Evolutionary conservation across 495 filamentous ascomycete genomes (phyloP), one percentile per base, ranked within the genome.

Genomic region (Aspergillus sparsus): DNA sequence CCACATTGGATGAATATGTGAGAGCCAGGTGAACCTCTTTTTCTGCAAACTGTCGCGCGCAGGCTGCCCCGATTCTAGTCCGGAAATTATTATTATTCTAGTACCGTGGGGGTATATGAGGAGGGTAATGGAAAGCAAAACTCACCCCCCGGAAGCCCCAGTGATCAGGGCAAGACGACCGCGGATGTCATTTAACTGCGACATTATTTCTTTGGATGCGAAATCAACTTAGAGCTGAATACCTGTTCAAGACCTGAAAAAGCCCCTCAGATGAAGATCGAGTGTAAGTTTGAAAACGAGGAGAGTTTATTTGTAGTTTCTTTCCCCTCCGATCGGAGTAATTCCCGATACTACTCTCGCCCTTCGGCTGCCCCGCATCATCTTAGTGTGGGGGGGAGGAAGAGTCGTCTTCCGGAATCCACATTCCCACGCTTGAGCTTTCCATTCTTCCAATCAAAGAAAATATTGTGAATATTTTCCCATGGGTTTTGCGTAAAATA

Each of bases 91-190:
- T 51, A 9, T 58, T 52, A 55, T 11, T 39, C 11, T 1, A 16
- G 39, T 1, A 15, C 0, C n/a, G 13, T 36, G 12, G 7, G 36
- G 37, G 34, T 33, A 18, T n/a, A 31, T 11, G 49, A 12, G 7
- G 49, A 3, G 10, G 18, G n/a, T 8, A 54, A 15, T 18, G 44
- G 44, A 15, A 13, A 8, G 13, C 18, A 70, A 27, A 74, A 55
- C 73, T 62, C 78, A 86, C 85, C 85, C 85, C 68, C 85, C 85
- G 31, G 85, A 87, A 62, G 85, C 85, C 16, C 85, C 85, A 5
- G 85, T 88, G 60, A 88, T 78, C 6, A 88, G 79, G 53, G 83
- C 85, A 21, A 88, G 73, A 44, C 83, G 81, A 63, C 83, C 85
- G 16, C 66, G 71, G 55, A 87, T 75, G 35, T 81, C 76, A 62